Evolutionary conservation across 2,329 filamentous ascomycete genomes (phyloP).

Genomic region (Diplodia scrobiculata): DNA sequence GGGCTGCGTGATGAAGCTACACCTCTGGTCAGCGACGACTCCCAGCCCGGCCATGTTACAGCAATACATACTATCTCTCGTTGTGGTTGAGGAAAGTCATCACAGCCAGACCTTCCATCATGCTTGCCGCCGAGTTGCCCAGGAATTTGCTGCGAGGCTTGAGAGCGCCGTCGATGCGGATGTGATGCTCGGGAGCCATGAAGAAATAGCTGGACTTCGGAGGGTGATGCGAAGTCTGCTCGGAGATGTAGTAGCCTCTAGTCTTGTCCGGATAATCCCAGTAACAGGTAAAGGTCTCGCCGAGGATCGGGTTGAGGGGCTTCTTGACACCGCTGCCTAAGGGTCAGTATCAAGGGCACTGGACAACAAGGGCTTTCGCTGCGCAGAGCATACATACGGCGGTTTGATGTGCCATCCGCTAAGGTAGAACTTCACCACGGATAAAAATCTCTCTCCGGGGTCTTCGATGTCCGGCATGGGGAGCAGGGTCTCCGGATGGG

Average conservation of each 20-base stretch:
- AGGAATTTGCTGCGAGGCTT: slow-evolving; percentile 95
- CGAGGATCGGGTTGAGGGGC: slow-evolving; percentile 92
- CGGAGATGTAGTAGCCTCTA: slow-evolving; percentile 90
- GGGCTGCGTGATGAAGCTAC: slow-evolving; percentile 86
- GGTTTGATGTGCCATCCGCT: slow-evolving; percentile 99
- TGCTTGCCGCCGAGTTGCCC: slow-evolving; percentile 92
- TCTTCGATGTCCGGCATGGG: slow-evolving; percentile 86
- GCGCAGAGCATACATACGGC: slow-evolving; percentile 63
- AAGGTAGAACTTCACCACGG: slow-evolving; percentile 96
- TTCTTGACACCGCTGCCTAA: slow-evolving; percentile 86
- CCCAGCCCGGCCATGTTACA: not conserved
- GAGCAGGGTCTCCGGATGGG: slow-evolving; percentile 92
- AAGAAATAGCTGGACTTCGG: slow-evolving; percentile 99
- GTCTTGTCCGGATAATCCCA: slow-evolving; percentile 89
- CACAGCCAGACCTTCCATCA: slow-evolving; percentile 97
- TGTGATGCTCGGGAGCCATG: slow-evolving; percentile 89
- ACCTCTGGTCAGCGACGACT: slow-evolving; percentile 30
- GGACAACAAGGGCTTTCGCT: not conserved
- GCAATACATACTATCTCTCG: slow-evolving; percentile 75
- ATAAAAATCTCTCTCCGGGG: slow-evolving; percentile 83
- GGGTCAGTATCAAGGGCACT: not conserved
- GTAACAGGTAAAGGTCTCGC: slow-evolving; percentile 91
- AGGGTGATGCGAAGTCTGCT: slow-evolving; percentile 97
- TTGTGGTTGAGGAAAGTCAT: slow-evolving; percentile 80
- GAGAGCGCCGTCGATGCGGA: slow-evolving; percentile 91